phyloP scores from a whole-genome alignment of 768 basidiomycete species.

The Russula ochroleuca region DNA sequence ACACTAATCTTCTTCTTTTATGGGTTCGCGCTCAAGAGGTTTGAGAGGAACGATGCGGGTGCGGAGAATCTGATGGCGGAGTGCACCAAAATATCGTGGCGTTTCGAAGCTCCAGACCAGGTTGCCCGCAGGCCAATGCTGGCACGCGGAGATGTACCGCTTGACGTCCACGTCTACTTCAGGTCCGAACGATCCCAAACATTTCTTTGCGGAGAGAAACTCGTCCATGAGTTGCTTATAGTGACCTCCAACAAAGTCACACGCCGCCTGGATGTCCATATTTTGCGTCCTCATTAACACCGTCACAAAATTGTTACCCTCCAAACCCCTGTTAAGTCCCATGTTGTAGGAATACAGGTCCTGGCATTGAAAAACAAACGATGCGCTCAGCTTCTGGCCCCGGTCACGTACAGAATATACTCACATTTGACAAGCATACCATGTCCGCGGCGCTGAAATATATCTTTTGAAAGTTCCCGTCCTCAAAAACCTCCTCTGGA shows the following conservation, averaged over 20 bases:
- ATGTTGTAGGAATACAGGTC: slow-evolving; percentile 71
- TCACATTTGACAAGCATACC: slow-evolving; percentile 67
- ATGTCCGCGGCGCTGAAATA: slow-evolving; percentile 60
- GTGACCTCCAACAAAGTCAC: slow-evolving; percentile 51
- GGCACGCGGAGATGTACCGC: slow-evolving; percentile 51
- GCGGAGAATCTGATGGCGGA: slow-evolving; percentile 45
- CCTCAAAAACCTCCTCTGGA: slow-evolving; percentile 55
- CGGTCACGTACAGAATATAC: slow-evolving; percentile 27
- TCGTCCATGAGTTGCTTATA: slow-evolving; percentile 48
- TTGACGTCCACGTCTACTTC: slow-evolving; percentile 49
- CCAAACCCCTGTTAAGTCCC: slow-evolving; percentile 62
- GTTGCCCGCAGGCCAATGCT: slow-evolving; percentile 60
- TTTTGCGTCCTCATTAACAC: slow-evolving; percentile 57
- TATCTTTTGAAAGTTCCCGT: slow-evolving; percentile 50
- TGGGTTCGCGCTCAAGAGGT: slow-evolving; percentile 27
- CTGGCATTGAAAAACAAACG: slow-evolving; percentile 34
- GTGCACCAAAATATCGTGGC: slow-evolving; percentile 60
- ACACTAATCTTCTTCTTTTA: slow-evolving; percentile 16
- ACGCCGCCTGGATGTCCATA: slow-evolving; percentile 54
- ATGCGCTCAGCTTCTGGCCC: neutral
- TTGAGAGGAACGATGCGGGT: slow-evolving; percentile 26
- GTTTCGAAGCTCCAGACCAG: slow-evolving; percentile 67
- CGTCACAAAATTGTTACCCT: slow-evolving; percentile 64
- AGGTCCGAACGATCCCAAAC: slow-evolving; percentile 47
- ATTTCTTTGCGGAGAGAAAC: slow-evolving; percentile 45